Base-by-base conservation (phyloP, 495 filamentous ascomycete genomes). In the Neurospora sp. region DNA sequence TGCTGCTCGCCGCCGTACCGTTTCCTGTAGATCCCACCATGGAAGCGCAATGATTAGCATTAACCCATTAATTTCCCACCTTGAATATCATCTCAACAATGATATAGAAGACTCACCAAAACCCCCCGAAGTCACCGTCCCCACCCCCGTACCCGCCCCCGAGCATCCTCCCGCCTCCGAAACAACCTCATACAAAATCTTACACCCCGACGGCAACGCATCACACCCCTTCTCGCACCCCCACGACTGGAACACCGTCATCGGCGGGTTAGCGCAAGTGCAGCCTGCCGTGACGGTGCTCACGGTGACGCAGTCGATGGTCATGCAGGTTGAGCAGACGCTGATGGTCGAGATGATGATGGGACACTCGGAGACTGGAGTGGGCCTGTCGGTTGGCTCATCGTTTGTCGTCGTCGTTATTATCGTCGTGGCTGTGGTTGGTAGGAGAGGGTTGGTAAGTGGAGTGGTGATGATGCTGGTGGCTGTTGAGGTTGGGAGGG, bases 261-360 rank as follows among this genome's bases (percentile, higher is more conserved):
- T 44, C 4, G 76, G 53, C 0, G 77, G 74, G 39, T 78, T 79
- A 3, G 68, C 69, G 53, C 75, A 77, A 69, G 42, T 71, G 61
- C 72, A 73, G 14, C 74, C 74, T 22, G 72, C 77, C 6, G 77
- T 78, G 35, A 79, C 68, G 39, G 76, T 77, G 3, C 47, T 69
- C 16, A 45, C 27, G 18, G 68, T 68, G 44, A 78, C 47, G 76
- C 78, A 80, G 16, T 69, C 76, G 14, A 71, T 35, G 1, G 77
- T 78, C 40, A 77, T 27, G 68, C 78, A 80, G 8, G 78, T 76
- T 22, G 20, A 68, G 76, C 78, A 80, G 70, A 80, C 70, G 47
- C 45, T 65, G 22, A 72, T 75, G 6, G 77, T 78, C 8, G 72
- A 75, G 18, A 76, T 70, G 12, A 77, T 75, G 41, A 77, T 75